Conservation (phyloP, 495 filamentous ascomycete species). For the Trichoderma reesei region DNA sequence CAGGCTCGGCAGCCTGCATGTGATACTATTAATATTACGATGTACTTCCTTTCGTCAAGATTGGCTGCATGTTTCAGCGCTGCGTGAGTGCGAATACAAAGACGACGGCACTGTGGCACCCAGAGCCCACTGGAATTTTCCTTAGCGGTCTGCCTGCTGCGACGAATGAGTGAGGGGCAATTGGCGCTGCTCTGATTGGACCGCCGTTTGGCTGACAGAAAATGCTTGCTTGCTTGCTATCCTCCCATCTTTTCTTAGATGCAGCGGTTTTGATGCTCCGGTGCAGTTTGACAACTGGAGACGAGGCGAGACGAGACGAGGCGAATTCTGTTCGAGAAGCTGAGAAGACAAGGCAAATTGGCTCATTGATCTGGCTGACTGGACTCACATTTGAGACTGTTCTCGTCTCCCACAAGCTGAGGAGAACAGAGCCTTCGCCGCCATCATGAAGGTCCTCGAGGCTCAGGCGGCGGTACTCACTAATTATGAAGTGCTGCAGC, state of each 20-base stretch:
- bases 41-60: neutral
- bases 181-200: conserved; percentile 3
- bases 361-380: neutral
- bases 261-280: neutral
- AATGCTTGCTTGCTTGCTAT: conserved; percentile 2
- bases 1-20: neutral
- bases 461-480: conserved; percentile 35
- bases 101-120: no score
- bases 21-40: neutral
- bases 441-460: conserved; percentile 39
- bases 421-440: conserved; percentile 13
- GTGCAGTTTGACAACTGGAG: neutral
- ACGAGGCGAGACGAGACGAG: no score
- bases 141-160: neutral
- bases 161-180: neutral
- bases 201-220: neutral
- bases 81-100: no score
- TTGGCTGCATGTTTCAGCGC: no score
- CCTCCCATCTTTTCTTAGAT: neutral
- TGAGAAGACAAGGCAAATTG: no score
- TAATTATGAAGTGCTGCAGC: conserved; percentile 41
- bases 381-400: no score
- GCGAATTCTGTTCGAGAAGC: no score
- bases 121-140: neutral
- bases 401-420: neutral